phyloP scores from a whole-genome alignment of 2,329 filamentous ascomycete species.

The Pestalotiopsis sp. region DNA sequence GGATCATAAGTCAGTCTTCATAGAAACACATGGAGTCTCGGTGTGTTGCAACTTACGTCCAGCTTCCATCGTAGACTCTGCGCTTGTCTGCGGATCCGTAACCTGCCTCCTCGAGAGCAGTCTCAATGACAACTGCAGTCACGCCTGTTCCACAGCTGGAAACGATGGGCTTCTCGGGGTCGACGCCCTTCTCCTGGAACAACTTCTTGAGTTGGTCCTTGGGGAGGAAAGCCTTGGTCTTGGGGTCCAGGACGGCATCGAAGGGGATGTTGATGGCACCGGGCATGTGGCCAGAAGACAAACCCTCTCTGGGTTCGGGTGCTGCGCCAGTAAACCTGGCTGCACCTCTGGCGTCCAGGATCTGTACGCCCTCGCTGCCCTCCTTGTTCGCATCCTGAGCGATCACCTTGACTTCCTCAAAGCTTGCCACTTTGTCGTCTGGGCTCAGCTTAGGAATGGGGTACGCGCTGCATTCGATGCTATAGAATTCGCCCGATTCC shows the following conservation, averaged over 20 bases:
- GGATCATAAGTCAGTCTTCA: conserved; percentile 28
- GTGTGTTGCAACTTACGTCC: conserved; percentile 73
- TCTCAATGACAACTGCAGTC: conserved; percentile 88
- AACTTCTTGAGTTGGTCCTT: conserved; percentile 72
- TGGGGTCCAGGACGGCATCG: conserved; percentile 76
- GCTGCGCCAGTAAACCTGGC: conserved; percentile 83
- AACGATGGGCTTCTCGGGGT: conserved; percentile 80
- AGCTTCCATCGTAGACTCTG: conserved; percentile 92
- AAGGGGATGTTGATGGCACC: conserved; percentile 84
- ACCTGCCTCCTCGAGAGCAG: conserved; percentile 78
- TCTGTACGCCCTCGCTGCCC: conserved; percentile 80
- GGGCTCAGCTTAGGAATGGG: conserved; percentile 63
- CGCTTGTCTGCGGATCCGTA: conserved; percentile 70
- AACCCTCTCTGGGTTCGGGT: conserved; percentile 82
- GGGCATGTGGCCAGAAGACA: conserved; percentile 91
- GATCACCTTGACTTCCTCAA: conserved; percentile 80
- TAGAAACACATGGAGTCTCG: background rate
- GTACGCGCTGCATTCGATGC: conserved; percentile 66
- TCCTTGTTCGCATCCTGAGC: conserved; percentile 80
- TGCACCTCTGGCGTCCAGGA: conserved; percentile 81
- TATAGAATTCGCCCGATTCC: conserved; percentile 77
- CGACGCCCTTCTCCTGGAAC: conserved; percentile 79
- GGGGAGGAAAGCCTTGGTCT: conserved; percentile 79
- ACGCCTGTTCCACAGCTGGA: conserved; percentile 92
- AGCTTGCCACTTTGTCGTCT: conserved; percentile 71